Conservation (phyloP, 139 green algal species). For the Nannochloris sp. region DNA sequence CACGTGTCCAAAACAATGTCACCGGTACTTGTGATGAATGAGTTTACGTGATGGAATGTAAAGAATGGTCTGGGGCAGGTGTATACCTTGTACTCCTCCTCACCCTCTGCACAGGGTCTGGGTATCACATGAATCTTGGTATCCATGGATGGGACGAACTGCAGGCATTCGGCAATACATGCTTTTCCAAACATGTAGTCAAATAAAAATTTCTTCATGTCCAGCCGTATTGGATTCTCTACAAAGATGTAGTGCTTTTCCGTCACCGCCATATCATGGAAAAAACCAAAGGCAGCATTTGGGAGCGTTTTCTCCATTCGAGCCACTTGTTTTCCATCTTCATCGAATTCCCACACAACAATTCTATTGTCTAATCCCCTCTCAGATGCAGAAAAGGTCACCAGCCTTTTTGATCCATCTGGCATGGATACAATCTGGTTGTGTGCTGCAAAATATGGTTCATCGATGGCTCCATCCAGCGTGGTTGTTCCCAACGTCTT, state of each 20-base stretch:
- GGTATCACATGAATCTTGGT: constrained; percentile 34
- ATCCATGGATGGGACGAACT: constrained; percentile 9
- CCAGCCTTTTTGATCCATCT: constrained; percentile 25
- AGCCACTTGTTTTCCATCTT: constrained; percentile 7
- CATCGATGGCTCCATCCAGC: constrained; percentile 6
- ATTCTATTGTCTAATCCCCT: not conserved
- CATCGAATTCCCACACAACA: constrained; percentile 33
- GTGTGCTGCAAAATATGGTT: constrained; percentile 27
- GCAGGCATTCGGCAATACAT: constrained; percentile 44
- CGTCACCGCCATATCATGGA: constrained; percentile 41
- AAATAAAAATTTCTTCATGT: constrained; percentile 31
- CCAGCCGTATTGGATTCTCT: constrained; percentile 37
- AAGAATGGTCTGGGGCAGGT: constrained; percentile 15
- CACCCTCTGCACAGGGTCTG: constrained; percentile 12
- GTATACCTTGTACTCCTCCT: not conserved
- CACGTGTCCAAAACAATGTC: constrained; percentile 28
- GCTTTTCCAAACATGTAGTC: constrained; percentile 32
- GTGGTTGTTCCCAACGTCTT: constrained; percentile 21
- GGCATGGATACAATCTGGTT: constrained; percentile 13
- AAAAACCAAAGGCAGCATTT: constrained; percentile 37
- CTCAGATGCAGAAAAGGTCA: constrained; percentile 29
- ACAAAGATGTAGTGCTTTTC: constrained; percentile 43
- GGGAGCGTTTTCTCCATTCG: constrained; percentile 15
- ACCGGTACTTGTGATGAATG: constrained; percentile 14
- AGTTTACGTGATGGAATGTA: constrained; percentile 29